Evolutionary conservation across 345 rosid genomes (phyloP), one percentile per base, ranked within the genome.

Genomic region (Aquilaria yunnanensis): DNA sequence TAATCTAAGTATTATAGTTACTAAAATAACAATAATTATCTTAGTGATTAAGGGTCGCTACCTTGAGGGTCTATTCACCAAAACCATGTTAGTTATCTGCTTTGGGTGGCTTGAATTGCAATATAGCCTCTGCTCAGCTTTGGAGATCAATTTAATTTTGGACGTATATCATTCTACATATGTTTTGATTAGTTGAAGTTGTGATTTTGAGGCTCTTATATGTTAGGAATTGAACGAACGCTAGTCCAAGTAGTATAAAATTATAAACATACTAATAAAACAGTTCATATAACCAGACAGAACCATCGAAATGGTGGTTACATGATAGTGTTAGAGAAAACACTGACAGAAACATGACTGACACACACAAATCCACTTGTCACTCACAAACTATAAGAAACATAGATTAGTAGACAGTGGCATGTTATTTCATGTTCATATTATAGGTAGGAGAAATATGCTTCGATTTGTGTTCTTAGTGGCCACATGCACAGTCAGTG

Each of bases 401-500:
- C 57, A 63, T 43, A 29, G 14, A 52, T 63, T 37, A 63, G 51
- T 63, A 34, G 51, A 51, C 57, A 37, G 43, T 37, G 43, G 43
- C 43, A 37, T 37, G 43, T 37, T 37, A 37, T 37, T 37, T 37
- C 1, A 37, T 0, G 7, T 2, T 37, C 43, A 37, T 37, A 37
- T 37, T 37, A 37, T 37, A 37, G 43, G 43, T 37, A 37, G 43
- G 7, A 37, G 43, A 37, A 9, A 37, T 37, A 37, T 37, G 43
- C 43, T 37, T 37, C 43, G 1, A 9, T 37, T 37, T 37, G 43
- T 37, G 43, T 2, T 37, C 8, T 37, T 9, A 37, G 43, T 37
- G 43, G 8, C 87, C 86, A 56, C 97, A 88, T 46, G 87, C 75
- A 85, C 96, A 91, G 77, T 66, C 12, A 14, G 65, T 59, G 73